Conservation (phyloP, 306 rosid genomes). For the Nissolia schottii region DNA sequence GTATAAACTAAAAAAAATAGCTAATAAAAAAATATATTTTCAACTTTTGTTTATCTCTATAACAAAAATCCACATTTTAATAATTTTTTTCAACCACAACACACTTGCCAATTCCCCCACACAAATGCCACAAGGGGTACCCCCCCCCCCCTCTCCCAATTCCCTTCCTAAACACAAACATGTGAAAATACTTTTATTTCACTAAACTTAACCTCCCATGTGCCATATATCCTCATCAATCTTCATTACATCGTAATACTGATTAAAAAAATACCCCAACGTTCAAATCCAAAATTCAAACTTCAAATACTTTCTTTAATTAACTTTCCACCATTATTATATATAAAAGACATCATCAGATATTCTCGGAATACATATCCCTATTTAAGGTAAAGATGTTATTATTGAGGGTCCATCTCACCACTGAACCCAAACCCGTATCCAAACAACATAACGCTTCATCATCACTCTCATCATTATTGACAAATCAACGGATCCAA, state of each 20-base stretch:
- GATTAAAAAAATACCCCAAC: not conserved
- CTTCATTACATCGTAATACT: not conserved
- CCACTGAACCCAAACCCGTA: not conserved
- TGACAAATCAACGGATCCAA: not conserved
- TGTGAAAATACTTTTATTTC: too few relatives aligned
- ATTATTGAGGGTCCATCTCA: constrained; percentile 9
- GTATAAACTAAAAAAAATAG: too few relatives aligned
- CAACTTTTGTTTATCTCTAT: too few relatives aligned
- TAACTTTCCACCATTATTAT: not conserved
- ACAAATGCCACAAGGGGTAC: too few relatives aligned
- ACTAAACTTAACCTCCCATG: too few relatives aligned
- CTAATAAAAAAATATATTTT: too few relatives aligned
- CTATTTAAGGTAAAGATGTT: not conserved
- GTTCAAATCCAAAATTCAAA: not conserved
- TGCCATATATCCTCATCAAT: not conserved
- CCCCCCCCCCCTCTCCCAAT: too few relatives aligned
- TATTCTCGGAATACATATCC: not conserved
- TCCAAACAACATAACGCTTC: not conserved
- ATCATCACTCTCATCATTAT: not conserved
- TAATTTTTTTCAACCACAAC: too few relatives aligned
- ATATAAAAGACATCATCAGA: not conserved
- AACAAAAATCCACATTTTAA: too few relatives aligned
- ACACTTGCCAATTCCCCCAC: too few relatives aligned
- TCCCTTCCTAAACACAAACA: too few relatives aligned
- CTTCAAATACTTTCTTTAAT: not conserved